phyloP scores from a whole-genome alignment of 2,329 filamentous ascomycete genomes.

The Sphaerulina vaccinii region DNA sequence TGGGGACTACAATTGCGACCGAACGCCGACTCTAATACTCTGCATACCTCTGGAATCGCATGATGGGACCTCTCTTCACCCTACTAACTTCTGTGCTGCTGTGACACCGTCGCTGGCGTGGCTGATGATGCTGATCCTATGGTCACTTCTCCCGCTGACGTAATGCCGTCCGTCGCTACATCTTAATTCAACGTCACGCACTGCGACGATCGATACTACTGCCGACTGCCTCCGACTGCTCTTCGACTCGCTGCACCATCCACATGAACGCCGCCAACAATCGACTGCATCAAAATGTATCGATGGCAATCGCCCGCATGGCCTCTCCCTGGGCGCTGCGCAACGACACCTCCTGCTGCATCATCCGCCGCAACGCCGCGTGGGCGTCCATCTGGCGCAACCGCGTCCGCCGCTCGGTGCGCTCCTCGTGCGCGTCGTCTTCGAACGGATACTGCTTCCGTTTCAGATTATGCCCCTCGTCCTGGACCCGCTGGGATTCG shows the following conservation, averaged over 20 bases:
- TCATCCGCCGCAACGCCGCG: constrained; percentile 7
- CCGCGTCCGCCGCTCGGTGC: constrained; percentile 1
- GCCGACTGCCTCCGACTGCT: too few relatives aligned
- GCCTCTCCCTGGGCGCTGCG: constrained; percentile 10
- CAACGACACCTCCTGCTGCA: constrained; percentile 8
- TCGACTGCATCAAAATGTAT: background rate
- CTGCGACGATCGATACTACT: background rate
- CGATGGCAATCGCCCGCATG: constrained; percentile 4
- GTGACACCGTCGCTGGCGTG: background rate
- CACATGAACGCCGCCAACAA: background rate
- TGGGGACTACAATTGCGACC: background rate
- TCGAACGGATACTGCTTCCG: constrained; percentile 7
- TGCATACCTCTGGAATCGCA: background rate
- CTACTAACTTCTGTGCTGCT: background rate
- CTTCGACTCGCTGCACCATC: too few relatives aligned
- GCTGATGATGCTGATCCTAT: background rate
- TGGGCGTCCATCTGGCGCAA: constrained; percentile 7
- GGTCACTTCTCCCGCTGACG: background rate
- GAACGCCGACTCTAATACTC: background rate
- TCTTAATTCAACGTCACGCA: background rate
- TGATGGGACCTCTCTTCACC: background rate
- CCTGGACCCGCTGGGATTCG: constrained; percentile 2
- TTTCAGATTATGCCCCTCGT: constrained; percentile 3
- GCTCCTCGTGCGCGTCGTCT: constrained; percentile 3
- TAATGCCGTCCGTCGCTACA: background rate